Base-by-base conservation (phyloP, 1,284 basidiomycete species). In the Ustilago shanxiensis region DNA sequence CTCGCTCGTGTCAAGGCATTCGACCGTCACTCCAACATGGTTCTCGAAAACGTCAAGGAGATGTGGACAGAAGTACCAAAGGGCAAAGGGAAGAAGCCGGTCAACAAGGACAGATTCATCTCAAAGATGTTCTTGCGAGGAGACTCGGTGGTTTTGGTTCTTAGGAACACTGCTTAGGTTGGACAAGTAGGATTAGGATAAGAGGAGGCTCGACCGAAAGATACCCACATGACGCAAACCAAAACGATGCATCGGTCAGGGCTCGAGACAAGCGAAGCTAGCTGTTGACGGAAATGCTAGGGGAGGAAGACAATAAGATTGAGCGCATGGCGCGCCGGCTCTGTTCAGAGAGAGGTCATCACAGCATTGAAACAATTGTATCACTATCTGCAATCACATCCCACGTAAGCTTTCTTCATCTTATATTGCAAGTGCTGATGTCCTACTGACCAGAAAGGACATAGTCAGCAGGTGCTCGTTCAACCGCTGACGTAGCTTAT, bases 31-130 rank as follows among this genome's bases (percentile, higher is more conserved):
- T 93, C 93, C 80, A 99, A 99, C 87, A 98, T 99, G 96, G 97
- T 86, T 9, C 69, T 86, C 14, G 84, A 86, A 59, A 86, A 85
- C 39, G 84, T 86, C 29, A 86, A 86, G 67, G 84, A 86, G 93
- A 98, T 98, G 96, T 99, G 97, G 97, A 98, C 95, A 29, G 97
- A 99, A 87, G 88, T 93, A 60, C 97, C 97, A 24, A 99, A 98
- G 88, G 95, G 95, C 57, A 99, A 98, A 89, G 95, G 94, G 86
- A 97, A 97, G 88, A 98, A 98, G 87, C 93, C 97, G 3, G 92
- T 99, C 71, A 98, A 99, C 89, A 86, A 86, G 66, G 84, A 99
- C 88, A 90, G 97, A 49, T 99, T 99, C 89, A 97, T 99, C 86
- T 97, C 95, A 88, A 99, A 96, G 88, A 97, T 98, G 92, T 95